Percentiles rank a stretch among this genome's conserved stretches.
Conservation (phyloP, 495 filamentous ascomycete genomes). For the Podospora australis region DNA sequence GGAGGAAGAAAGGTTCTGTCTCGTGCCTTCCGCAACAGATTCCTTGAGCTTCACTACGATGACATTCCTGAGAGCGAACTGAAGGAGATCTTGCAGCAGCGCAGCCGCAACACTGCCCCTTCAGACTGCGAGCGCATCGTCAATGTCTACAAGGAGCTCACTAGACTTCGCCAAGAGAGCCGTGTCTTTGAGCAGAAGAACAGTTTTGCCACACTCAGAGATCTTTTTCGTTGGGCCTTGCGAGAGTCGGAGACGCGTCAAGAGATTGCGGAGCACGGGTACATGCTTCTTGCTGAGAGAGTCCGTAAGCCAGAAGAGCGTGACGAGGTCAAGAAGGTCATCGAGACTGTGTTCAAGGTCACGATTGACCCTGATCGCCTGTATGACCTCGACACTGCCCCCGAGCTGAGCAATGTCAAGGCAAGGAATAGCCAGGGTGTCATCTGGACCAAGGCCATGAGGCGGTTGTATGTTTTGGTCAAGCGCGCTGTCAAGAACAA, state of each 20-base stretch:
- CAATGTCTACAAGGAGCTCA: conserved; percentile 87
- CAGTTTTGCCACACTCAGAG: conserved; percentile 92
- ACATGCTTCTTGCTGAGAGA: conserved; percentile 90
- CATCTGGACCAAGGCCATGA: conserved; percentile 94
- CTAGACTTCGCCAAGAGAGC: conserved; percentile 77
- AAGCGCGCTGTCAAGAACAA: conserved; percentile 79
- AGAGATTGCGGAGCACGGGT: conserved; percentile 86
- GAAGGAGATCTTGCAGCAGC: conserved; percentile 82
- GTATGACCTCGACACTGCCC: conserved; percentile 52
- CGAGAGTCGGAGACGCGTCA: conserved; percentile 77
- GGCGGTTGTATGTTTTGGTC: conserved; percentile 78
- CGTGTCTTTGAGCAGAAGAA: conserved; percentile 95
- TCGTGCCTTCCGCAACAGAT: conserved; percentile 91
- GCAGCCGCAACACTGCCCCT: conserved; percentile 77
- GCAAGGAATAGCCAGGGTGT: conserved; percentile 51
- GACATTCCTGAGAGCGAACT: conserved; percentile 95
- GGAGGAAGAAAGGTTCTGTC: conserved; percentile 90
- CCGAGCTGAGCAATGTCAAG: conserved; percentile 50
- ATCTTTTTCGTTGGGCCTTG: conserved; percentile 95
- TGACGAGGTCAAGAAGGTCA: conserved; percentile 72
- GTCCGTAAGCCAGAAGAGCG: conserved; percentile 89
- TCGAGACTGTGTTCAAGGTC: conserved; percentile 89
- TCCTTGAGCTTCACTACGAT: conserved; percentile 95
- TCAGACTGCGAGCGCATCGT: conserved; percentile 89
- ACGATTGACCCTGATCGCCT: conserved; percentile 65